Percentiles rank a stretch among this genome's conserved stretches.
phyloP scores from a whole-genome alignment of 2,329 filamentous ascomycete species.

The Trichoderma lentiforme region DNA sequence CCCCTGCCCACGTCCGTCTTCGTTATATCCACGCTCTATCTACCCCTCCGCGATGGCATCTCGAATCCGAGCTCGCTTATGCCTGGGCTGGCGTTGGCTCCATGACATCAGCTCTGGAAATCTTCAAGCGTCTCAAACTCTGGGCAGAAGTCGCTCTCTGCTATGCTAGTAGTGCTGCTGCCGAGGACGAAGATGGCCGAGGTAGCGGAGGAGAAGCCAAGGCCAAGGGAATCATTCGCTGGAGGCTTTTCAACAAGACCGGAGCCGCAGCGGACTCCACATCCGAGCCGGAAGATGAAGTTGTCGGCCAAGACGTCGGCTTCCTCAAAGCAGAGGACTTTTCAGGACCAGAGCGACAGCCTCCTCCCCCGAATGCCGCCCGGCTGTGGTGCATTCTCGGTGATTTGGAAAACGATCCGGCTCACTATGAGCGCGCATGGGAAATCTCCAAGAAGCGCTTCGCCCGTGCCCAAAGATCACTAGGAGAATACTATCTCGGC shows the following conservation, averaged over 20 bases:
- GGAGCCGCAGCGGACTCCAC: constrained; percentile 26
- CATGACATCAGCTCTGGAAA: constrained; percentile 84
- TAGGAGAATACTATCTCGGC: constrained; percentile 74
- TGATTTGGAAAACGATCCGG: constrained; percentile 73
- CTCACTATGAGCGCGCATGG: constrained; percentile 84
- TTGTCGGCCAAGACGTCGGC: constrained; percentile 49
- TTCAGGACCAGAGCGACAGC: constrained; percentile 61
- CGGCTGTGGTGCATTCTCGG: constrained; percentile 90
- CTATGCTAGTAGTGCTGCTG: constrained; percentile 60
- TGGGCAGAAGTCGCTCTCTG: constrained; percentile 96
- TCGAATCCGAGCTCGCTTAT: constrained; percentile 88
- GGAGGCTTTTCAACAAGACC: constrained; percentile 72
- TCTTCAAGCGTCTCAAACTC: constrained; percentile 88
- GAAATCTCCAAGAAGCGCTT: constrained; percentile 76
- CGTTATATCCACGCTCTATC: constrained; percentile 80
- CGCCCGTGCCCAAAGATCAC: constrained; percentile 79
- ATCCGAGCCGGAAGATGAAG: constrained; percentile 48
- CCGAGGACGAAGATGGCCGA: constrained; percentile 56
- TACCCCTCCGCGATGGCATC: constrained; percentile 85
- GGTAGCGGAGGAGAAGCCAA: constrained; percentile 69
- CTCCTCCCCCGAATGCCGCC: constrained; percentile 76
- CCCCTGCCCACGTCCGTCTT: constrained; percentile 71
- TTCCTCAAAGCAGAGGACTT: constrained; percentile 53
- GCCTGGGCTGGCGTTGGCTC: constrained; percentile 91
- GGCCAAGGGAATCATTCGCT: constrained; percentile 70